Evolutionary conservation across 2,329 filamentous ascomycete genomes (phyloP), one percentile per base, ranked within the genome.

Genomic region (Trichoderma breve): DNA sequence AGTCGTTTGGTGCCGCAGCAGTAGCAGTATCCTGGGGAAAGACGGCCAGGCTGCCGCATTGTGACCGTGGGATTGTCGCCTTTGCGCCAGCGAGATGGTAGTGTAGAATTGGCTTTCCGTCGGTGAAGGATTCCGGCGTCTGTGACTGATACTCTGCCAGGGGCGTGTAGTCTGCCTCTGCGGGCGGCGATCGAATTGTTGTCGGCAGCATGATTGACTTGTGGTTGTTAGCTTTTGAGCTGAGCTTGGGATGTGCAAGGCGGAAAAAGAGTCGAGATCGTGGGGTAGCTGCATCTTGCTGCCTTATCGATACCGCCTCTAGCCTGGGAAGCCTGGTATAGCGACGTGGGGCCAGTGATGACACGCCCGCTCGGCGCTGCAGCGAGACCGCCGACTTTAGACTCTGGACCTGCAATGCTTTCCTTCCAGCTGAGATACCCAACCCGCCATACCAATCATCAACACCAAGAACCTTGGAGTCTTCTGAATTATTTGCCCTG

Each of bases 111-210:
- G 92, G 89, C 77, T 92, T 93, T 32, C 88, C 89, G 76, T 86
- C 88, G 76, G 90, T 91, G 82, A 95, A 95, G 55, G 88, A 91
- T 72, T 86, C 84, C 1, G 93, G 93, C 1, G 93, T 95, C 77
- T 90, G 89, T 67, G 89, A 85, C 79, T 93, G 88, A 79, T 94
- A 92, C 73, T 93, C 90, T 72, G 86, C 83, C 60, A 95, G 86
- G 5, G 88, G 83, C 39, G 86, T 89, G 81, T 90, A 95, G 78
- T 90, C 87, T 43, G 84, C 84, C 15, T 85, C 77, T 18, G 85
- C 82, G 6, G 91, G 91, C 32, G 89, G 83, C 3, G 82, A 82
- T 63, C 85, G 85, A 60, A 93, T 87, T 1, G 88, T 89, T 5
- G 86, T 87, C 36, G 86, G 83, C 62, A 86, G 77, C 81, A 83